Evolutionary conservation across 2,329 filamentous ascomycete genomes (phyloP), one percentile per base, ranked within the genome.

Genomic region (Lachnellula subtilissima): DNA sequence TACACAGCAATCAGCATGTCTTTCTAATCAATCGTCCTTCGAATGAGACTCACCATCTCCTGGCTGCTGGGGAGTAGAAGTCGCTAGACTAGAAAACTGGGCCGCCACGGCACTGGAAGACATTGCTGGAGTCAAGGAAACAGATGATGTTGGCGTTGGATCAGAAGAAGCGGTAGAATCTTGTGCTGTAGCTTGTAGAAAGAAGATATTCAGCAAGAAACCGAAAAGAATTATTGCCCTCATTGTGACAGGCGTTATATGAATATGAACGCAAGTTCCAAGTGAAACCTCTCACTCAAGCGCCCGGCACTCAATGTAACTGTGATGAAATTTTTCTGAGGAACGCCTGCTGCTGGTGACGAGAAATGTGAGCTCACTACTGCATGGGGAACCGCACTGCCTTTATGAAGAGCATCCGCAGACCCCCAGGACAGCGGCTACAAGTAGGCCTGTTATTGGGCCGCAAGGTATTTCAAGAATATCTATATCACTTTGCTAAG

Each of bases 101-200:
- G 66, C 65, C 22, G 66, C 66, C 49, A 61, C 69, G 28, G 65
- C 69, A 55, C 56, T 68, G 54, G 60, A 66, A 56, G 60, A 72
- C 70, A 63, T 71, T 59, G 60, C 66, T 25, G 65, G 71, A 22
- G 63, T 68, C 40, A 63, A 48, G 42, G 62, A 65, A 39, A 63
- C 58, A 9, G 55, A 52, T 48, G 62, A 59, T 28, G 64, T 53
- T 40, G 62, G 53, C 36, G 60, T 50, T 17, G 59, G 48, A 32
- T 53, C 46, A 15, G 56, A 25, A 43, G 61, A 48, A 42, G 59
- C 52, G 45, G 50, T 55, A 43, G 56, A 54, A 50, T 61, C 52
- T 56, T 67, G 67, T 49, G 66, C 66, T 49, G 57, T 52, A 61
- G 50, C 56, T 56, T 54, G 49, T 47, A 55, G 48, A 56, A 64